Percentiles rank a stretch among this genome's conserved stretches.
Evolutionary conservation across 306 rosid genomes (phyloP).

Genomic region (Notholithocarpus densiflorus): DNA sequence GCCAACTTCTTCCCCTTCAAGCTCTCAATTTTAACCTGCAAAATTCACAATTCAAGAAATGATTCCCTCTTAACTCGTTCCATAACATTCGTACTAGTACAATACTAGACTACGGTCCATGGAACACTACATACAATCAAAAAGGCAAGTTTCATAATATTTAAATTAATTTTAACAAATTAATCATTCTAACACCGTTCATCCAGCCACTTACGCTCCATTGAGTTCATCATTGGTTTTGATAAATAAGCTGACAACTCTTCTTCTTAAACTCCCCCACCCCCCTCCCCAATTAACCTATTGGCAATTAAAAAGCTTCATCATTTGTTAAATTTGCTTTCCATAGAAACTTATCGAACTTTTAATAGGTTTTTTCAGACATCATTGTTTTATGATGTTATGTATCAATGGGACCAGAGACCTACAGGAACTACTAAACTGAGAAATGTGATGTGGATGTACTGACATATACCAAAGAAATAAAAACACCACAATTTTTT

Average conservation of each 20-base stretch:
- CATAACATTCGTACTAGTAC: not conserved
- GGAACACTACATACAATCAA: not conserved
- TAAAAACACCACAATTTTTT: no score
- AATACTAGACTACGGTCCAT: not conserved
- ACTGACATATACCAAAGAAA: no score
- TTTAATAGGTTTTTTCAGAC: not conserved
- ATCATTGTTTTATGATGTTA: not conserved
- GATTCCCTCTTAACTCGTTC: not conserved
- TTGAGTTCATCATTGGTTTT: not conserved
- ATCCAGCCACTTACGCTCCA: not conserved
- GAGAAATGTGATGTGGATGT: not conserved
- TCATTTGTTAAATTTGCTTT: not conserved
- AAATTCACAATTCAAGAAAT: constrained; percentile 13
- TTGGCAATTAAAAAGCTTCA: not conserved
- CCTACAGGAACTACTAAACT: not conserved
- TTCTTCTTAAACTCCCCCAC: not conserved
- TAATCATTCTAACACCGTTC: not conserved
- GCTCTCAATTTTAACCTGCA: constrained; percentile 60
- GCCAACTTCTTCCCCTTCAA: constrained; percentile 67
- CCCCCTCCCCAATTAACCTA: not conserved
- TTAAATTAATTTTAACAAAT: not conserved
- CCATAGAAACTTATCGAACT: not conserved
- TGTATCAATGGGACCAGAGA: not conserved
- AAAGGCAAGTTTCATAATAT: not conserved
- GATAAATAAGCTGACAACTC: not conserved